A percentile compares a stretch with the other conserved stretches of the same genome.
These are phyloP conservation scores for Trichoderma citrinoviride DNA, from an alignment of 2,329 filamentous ascomycete species.

Conservation along the genomic window DNA sequence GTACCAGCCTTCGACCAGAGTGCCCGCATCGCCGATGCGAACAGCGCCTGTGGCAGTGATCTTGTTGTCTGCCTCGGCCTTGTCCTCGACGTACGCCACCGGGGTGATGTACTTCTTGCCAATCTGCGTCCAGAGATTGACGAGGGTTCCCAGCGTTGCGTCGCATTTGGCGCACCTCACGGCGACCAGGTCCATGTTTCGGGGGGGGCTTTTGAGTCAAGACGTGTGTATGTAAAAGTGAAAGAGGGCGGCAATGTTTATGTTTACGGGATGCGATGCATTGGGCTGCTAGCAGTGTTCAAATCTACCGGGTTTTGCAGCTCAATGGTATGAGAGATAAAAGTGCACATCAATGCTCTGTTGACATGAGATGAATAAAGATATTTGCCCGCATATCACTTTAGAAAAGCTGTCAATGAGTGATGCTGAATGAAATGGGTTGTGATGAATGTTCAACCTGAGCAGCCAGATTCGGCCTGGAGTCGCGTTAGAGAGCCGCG, in stretches of 20 bases:
- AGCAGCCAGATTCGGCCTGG: background rate
- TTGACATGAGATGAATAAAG: background rate
- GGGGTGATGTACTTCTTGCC: conserved; percentile 43
- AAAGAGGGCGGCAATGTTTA: background rate
- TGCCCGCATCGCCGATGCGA: conserved; percentile 34
- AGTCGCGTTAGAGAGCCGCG: background rate
- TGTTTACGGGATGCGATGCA: background rate
- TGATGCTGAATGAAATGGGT: background rate
- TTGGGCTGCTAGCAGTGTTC: background rate
- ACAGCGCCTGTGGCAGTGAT: conserved; percentile 27
- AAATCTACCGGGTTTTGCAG: background rate
- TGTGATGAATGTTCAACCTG: background rate
- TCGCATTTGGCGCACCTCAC: conserved; percentile 39
- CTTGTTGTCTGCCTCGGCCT: background rate
- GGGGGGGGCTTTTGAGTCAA: background rate
- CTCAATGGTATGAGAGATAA: background rate
- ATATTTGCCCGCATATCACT: background rate
- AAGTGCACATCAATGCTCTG: background rate
- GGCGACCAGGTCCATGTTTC: conserved; percentile 36
- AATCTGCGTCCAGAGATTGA: conserved; percentile 42
- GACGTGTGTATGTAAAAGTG: background rate
- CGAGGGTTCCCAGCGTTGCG: conserved; percentile 31
- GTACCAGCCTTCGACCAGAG: conserved; percentile 32
- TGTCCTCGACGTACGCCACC: conserved; percentile 28
- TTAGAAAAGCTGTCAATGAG: background rate